Evolutionary conservation across 2,329 filamentous ascomycete species (phyloP), one percentile per base, ranked within the genome.

Genomic region (Sphaerulina musiva): DNA sequence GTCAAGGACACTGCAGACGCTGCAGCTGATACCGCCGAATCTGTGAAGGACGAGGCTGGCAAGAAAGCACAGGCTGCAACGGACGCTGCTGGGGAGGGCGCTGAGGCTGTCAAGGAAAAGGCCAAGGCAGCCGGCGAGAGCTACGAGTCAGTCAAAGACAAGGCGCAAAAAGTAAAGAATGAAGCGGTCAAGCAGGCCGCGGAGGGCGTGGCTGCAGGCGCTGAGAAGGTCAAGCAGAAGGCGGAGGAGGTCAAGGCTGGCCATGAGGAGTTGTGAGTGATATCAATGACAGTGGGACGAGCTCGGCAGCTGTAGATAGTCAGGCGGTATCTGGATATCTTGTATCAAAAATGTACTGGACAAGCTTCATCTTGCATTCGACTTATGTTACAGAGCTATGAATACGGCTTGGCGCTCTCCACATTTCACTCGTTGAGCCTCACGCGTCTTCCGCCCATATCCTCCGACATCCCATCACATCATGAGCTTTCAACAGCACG

Each of bases 141-240:
- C 10, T 47, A 36, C 7, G 51, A 56, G 31, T 26, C 17, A 8
- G 20, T 44, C 17, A 44, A 46, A 11, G 29, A 45, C 12, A 46
- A 51, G 42, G 48, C 14, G 0, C 29, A 44, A 11, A 10, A 36
- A 5, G 48, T 40, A 12, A 17, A 10, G n/a, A 17, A 26, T 14
- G 48, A 38, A 43, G 48, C 39, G 12, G 48, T 23, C 31, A 29
- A 50, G 34, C 34, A 38, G 12, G 43, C 43, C 1, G 43, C 43
- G 23, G 42, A 46, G 2, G 43, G 20, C 12, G 43, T 41, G 6
- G 48, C 43, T 45, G 42, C 43, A 2, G 44, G 34, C 10, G 44
- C 47, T 2, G 49, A 51, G 36, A 44, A 46, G 29, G 53, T 38
- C 14, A 51, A 51, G 39, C 40, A 55, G 29, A 50, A 45, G 26